Conservation (phyloP, 2,329 filamentous ascomycete species). For the Sarocladium kiliense region DNA sequence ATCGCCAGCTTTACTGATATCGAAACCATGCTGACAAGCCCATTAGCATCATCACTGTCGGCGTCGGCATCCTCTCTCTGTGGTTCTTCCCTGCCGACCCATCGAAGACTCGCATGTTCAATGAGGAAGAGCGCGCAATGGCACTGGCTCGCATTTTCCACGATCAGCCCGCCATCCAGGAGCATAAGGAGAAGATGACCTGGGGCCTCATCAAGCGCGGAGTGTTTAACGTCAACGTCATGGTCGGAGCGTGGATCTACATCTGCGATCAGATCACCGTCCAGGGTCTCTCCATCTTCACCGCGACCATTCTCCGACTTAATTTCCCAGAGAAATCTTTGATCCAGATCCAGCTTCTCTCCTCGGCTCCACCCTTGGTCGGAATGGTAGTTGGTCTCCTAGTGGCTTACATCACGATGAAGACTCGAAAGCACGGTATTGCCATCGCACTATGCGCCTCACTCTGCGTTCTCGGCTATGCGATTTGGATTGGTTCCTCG, state of each 20-base stretch:
- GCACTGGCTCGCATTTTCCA: constrained; percentile 43
- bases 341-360: constrained; percentile 20
- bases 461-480: constrained; percentile 19
- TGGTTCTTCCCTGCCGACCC: constrained; percentile 48
- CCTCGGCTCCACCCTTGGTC: constrained; percentile 18
- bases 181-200: constrained; percentile 40
- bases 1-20: not conserved
- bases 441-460: constrained; percentile 18
- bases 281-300: constrained; percentile 45
- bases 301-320: constrained; percentile 39
- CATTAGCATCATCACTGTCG: constrained; percentile 45
- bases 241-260: constrained; percentile 37
- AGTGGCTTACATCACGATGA: constrained; percentile 22
- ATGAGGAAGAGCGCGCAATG: constrained; percentile 47
- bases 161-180: constrained; percentile 28
- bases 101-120: constrained; percentile 42
- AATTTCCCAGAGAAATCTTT: constrained; percentile 20
- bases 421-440: constrained; percentile 19
- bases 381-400: constrained; percentile 18
- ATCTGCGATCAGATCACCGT: constrained; percentile 56
- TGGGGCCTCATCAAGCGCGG: constrained; percentile 44
- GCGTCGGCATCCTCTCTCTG: constrained; percentile 42
- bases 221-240: constrained; percentile 32
- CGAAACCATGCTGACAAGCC: too few relatives aligned
- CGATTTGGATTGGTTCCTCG: constrained; percentile 20